Evolutionary conservation across 345 rosid species (phyloP), one percentile per base, ranked within the genome.

Genomic region (Acer saccharum): DNA sequence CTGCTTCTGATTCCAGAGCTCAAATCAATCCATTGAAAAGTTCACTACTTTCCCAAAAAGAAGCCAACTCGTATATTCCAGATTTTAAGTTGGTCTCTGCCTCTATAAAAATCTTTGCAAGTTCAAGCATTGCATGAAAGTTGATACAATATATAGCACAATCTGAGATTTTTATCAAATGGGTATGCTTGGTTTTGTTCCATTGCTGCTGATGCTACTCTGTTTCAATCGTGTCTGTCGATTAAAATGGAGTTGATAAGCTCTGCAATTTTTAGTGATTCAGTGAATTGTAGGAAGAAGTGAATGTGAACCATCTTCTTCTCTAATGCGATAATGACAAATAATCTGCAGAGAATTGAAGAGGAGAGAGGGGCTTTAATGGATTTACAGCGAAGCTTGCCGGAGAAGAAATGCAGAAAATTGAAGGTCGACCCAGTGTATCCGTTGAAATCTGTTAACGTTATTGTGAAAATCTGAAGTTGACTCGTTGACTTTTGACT

Each of bases 371-470:
- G 63, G 78, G 76, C 39, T 81, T 85, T 77, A 29, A 81, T 44
- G 84, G 83, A 43, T 86, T 83, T 60, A 83, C 52, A 5, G 84
- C 66, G 10, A 78, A 76, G 71, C 39, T 85, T 20, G 48, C 81
- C 0, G 73, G 72, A 18, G 77, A 76, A 0, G 75, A 85, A 75
- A 74, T 29, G 25, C 52, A n/a, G 16, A 73, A n/a, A 32, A 9
- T 83, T 17, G 62, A 77, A 10, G 82, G 88, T 83, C 43, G 2
- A 57, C 65, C 11, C 50, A 1, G 50, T 35, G 39, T 35, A 35
- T 35, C 39, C 39, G 39, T 4, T 35, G 39, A 4, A 32, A 32
- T 32, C 35, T 32, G 35, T 32, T 32, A 3, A 32, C 35, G 35
- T 32, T 32, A 3, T 32, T 32, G 6, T 4, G 39, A 35, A 35